Conservation (phyloP, 345 rosid species). For the Camelina laxa region DNA sequence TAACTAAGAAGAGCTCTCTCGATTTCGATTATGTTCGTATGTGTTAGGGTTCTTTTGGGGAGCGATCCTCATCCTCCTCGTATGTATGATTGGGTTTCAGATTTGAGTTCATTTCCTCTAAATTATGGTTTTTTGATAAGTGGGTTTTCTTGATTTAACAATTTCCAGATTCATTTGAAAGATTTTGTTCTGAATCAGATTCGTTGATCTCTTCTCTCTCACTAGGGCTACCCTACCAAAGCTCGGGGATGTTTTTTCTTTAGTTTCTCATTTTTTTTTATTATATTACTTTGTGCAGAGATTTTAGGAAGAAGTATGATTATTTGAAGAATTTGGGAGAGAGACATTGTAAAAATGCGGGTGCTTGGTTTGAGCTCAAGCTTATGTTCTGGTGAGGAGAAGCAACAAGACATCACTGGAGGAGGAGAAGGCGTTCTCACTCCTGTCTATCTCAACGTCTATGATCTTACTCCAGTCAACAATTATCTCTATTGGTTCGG, state of each 20-base stretch:
- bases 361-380: slow-evolving; percentile 67
- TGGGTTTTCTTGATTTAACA: slow-evolving; percentile 15
- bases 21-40: not conserved
- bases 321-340: slow-evolving; percentile 23
- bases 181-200: slow-evolving; percentile 10
- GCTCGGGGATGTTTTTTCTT: not conserved
- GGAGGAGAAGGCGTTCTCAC: slow-evolving; percentile 36
- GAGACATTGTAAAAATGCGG: slow-evolving; percentile 57
- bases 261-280: not conserved
- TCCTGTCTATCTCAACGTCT: slow-evolving; percentile 77
- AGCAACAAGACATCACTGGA: slow-evolving; percentile 48
- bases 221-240: not conserved
- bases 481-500: slow-evolving; percentile 92
- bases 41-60: slow-evolving; percentile 10
- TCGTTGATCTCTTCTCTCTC: not conserved
- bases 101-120: not conserved
- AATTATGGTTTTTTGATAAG: not conserved
- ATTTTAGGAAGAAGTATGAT: slow-evolving; percentile 21
- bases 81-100: not conserved
- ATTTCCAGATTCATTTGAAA: not conserved
- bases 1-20: not conserved
- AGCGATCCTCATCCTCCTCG: not conserved
- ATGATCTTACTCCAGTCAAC: slow-evolving; percentile 95
- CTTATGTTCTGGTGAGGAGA: slow-evolving; percentile 54
- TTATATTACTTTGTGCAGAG: slow-evolving; percentile 8